Evolutionary conservation across 2,329 filamentous ascomycete species (phyloP).

Genomic region (Herpotrichia juniperi): DNA sequence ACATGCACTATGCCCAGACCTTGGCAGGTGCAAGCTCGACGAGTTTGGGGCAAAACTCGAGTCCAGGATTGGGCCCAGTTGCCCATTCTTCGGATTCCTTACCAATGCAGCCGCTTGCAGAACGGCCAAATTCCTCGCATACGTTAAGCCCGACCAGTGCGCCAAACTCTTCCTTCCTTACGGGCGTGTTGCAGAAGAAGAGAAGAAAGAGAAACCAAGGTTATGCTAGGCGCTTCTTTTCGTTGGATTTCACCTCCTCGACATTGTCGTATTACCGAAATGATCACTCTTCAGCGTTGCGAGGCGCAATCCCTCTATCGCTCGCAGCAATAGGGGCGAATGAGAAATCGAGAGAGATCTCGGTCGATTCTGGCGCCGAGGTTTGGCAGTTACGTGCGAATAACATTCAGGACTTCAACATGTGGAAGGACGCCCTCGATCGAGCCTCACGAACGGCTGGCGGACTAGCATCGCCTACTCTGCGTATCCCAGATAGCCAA

Average conservation of each 20-base stretch:
- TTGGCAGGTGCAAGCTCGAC: constrained; percentile 55
- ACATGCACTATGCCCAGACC: constrained; percentile 66
- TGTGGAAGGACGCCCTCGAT: constrained; percentile 87
- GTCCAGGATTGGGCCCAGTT: constrained; percentile 49
- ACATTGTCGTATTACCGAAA: constrained; percentile 97
- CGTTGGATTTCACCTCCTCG: constrained; percentile 90
- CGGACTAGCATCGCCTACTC: constrained; percentile 32
- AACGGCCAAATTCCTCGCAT: constrained; percentile 49
- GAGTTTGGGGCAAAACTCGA: constrained; percentile 44
- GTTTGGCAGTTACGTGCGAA: constrained; percentile 91
- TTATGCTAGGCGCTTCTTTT: constrained; percentile 92
- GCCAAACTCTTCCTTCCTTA: constrained; percentile 67
- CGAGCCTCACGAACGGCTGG: constrained; percentile 68
- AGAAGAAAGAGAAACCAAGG: constrained; percentile 93
- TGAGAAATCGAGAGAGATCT: constrained; percentile 87
- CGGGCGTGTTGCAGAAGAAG: constrained; percentile 85
- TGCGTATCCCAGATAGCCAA: constrained; percentile 32
- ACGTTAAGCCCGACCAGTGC: constrained; percentile 21
- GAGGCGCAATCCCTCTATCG: constrained; percentile 90
- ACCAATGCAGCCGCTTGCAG: constrained; percentile 45
- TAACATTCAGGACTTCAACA: constrained; percentile 82
- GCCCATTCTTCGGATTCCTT: constrained; percentile 59
- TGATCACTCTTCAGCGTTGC: constrained; percentile 86
- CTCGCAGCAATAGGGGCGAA: constrained; percentile 90
- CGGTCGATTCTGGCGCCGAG: constrained; percentile 94